phyloP scores from a whole-genome alignment of 2,329 filamentous ascomycete species.

The Venturia oleaginea region DNA sequence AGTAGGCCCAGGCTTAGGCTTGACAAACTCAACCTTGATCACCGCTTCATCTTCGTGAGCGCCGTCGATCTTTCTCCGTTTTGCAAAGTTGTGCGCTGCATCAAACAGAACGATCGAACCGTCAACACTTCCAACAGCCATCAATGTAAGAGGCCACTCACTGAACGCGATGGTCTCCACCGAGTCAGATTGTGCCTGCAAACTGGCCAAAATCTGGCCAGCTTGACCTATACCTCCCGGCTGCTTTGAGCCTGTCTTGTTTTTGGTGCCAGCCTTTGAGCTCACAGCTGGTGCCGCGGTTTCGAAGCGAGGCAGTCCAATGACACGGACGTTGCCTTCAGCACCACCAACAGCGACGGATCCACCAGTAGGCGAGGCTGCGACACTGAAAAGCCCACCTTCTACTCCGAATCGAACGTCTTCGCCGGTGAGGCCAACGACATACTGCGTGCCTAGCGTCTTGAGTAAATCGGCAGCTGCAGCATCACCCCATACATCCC shows the following conservation, averaged over 20 bases:
- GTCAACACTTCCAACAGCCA: conserved; percentile 56
- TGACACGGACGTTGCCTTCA: conserved; percentile 73
- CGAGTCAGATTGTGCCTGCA: conserved; percentile 70
- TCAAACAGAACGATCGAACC: conserved; percentile 77
- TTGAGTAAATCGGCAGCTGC: conserved; percentile 53
- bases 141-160: conserved; percentile 49
- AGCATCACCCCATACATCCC: conserved; percentile 79
- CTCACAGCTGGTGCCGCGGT: conserved; percentile 23
- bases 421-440: conserved; percentile 65
- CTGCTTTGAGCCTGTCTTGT: conserved; percentile 41
- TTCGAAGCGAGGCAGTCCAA: conserved; percentile 64
- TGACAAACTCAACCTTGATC: conserved; percentile 85
- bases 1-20: conserved; percentile 32
- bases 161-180: conserved; percentile 69
- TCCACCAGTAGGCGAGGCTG: conserved; percentile 67
- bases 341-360: conserved; percentile 83
- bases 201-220: conserved; percentile 68
- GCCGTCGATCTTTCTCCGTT: conserved; percentile 70
- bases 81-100: conserved; percentile 72
- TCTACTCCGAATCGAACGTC: conserved; percentile 91
- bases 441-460: conserved; percentile 49
- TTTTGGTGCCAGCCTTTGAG: conserved; percentile 30
- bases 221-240: conserved; percentile 41
- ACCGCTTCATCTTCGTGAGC: conserved; percentile 70
- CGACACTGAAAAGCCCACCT: conserved; percentile 82